These are phyloP conservation scores for Arxiozyma heterogenica DNA, from an alignment of 1,139 yeast genomes.

Conservation along the genomic window DNA sequence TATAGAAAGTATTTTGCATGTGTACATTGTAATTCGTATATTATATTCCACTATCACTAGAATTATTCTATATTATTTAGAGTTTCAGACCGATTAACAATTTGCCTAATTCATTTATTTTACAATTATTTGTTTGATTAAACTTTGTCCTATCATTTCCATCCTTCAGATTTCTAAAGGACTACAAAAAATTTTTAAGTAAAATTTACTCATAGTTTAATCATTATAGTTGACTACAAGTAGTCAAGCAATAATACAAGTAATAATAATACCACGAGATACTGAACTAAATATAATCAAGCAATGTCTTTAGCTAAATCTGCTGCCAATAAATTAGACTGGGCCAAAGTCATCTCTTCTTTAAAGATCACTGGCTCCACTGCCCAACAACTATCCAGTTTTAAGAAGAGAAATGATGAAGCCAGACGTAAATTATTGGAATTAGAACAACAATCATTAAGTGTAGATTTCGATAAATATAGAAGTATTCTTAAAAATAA, in stretches of 20 bases:
- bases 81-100: no score
- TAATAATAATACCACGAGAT: no score
- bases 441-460: slow-evolving; percentile 61
- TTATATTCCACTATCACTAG: no score
- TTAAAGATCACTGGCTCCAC: slow-evolving; percentile 91
- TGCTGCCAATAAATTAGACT: slow-evolving; percentile 84
- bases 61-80: no score
- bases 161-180: not conserved
- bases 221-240: not conserved
- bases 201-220: no score
- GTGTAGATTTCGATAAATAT: slow-evolving; percentile 77
- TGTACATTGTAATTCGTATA: no score
- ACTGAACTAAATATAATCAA: slow-evolving; percentile 49
- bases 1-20: no score
- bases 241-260: not conserved
- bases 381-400: slow-evolving; percentile 75
- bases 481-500: slow-evolving; percentile 72
- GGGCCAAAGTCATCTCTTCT: slow-evolving; percentile 84
- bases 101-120: no score
- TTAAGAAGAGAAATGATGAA: slow-evolving; percentile 98
- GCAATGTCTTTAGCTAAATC: slow-evolving; percentile 38
- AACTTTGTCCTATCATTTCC: not conserved
- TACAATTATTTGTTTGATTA: no score
- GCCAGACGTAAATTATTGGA: slow-evolving; percentile 76
- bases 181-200: not conserved